Conservation (phyloP, 495 filamentous ascomycete species). For the Aspergillus cristatus region DNA sequence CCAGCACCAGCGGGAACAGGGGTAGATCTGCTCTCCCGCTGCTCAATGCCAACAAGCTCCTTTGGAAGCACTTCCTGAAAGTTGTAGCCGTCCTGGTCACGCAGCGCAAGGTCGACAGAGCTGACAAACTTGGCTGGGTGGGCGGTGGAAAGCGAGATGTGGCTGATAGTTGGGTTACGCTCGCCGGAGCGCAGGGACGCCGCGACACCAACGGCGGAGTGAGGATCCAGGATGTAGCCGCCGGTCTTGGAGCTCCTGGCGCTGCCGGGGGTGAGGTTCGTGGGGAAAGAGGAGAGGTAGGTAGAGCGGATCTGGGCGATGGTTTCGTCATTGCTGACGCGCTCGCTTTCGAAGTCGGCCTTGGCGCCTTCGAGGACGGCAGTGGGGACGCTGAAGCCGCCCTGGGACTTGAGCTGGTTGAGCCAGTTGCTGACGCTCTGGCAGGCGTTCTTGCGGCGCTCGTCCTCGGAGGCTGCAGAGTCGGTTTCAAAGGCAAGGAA, state of each 20-base stretch:
- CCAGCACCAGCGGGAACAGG: slow-evolving; percentile 16
- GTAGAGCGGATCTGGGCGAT: slow-evolving; percentile 58
- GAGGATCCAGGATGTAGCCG: slow-evolving; percentile 80
- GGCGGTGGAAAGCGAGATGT: slow-evolving; percentile 81
- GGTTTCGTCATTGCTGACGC: slow-evolving; percentile 72
- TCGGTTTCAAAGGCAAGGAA: slow-evolving; percentile 65
- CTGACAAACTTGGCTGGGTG: slow-evolving; percentile 89
- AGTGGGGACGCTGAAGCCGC: slow-evolving; percentile 67
- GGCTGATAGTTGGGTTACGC: slow-evolving; percentile 40
- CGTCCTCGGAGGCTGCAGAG: slow-evolving; percentile 15
- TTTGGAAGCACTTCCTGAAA: slow-evolving; percentile 69
- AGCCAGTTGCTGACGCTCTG: slow-evolving; percentile 66
- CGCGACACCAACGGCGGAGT: slow-evolving; percentile 76
- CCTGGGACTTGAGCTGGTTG: slow-evolving; percentile 60
- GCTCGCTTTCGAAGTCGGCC: slow-evolving; percentile 67
- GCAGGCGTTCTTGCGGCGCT: slow-evolving; percentile 31
- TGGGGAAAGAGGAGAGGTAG: slow-evolving; percentile 42
- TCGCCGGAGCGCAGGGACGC: slow-evolving; percentile 58
- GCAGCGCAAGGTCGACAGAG: slow-evolving; percentile 68
- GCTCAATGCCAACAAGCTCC: slow-evolving; percentile 66
- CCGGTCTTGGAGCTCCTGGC: slow-evolving; percentile 25
- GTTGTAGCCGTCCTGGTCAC: slow-evolving; percentile 52
- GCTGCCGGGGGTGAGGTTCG: slow-evolving; percentile 18
- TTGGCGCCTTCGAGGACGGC: slow-evolving; percentile 57
- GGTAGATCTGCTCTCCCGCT: slow-evolving; percentile 39